phyloP scores from a whole-genome alignment of 108 stramenopile species.

The Fragilaria crotonensis region DNA sequence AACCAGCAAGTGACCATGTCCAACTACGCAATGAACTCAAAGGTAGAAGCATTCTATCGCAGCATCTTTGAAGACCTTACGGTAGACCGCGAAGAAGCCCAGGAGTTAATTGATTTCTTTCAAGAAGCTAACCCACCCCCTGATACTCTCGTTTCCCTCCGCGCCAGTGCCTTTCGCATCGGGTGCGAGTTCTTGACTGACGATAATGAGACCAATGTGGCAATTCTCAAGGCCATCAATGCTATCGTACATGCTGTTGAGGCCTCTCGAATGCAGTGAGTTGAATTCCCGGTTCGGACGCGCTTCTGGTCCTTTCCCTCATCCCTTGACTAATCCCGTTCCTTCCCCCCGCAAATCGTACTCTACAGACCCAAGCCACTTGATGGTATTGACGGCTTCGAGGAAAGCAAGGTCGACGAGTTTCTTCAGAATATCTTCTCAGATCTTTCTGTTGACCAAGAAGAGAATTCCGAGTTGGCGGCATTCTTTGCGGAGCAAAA shows the following conservation, averaged over 20 bases:
- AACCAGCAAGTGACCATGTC: too few relatives aligned
- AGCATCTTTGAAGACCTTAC: constrained; percentile 31
- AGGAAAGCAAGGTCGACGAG: constrained; percentile 18
- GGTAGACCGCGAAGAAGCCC: constrained; percentile 31
- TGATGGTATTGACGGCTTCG: constrained; percentile 4
- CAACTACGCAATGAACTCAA: constrained; percentile 13
- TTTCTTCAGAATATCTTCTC: constrained; percentile 20
- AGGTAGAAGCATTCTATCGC: constrained; percentile 30
- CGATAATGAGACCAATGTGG: constrained; percentile 41
- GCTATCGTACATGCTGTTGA: constrained; percentile 56
- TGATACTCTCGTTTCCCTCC: constrained; percentile 55
- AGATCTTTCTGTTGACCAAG: constrained; percentile 31
- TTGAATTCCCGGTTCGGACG: background rate
- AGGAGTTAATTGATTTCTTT: constrained; percentile 23
- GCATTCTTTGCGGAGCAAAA: constrained; percentile 20
- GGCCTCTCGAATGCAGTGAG: constrained; percentile 34
- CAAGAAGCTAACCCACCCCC: constrained; percentile 40
- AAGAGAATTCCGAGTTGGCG: constrained; percentile 29
- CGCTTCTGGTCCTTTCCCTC: background rate
- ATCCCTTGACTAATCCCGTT: background rate
- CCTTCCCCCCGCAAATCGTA: constrained; percentile 5
- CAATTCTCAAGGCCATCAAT: constrained; percentile 49
- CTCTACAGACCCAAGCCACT: constrained; percentile 2
- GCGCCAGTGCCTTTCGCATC: constrained; percentile 54
- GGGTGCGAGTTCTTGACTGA: constrained; percentile 49